Percentiles rank a stretch among this genome's conserved stretches.
Conservation (phyloP, 148 eudicot species). For the Amaranthus cruentus region DNA sequence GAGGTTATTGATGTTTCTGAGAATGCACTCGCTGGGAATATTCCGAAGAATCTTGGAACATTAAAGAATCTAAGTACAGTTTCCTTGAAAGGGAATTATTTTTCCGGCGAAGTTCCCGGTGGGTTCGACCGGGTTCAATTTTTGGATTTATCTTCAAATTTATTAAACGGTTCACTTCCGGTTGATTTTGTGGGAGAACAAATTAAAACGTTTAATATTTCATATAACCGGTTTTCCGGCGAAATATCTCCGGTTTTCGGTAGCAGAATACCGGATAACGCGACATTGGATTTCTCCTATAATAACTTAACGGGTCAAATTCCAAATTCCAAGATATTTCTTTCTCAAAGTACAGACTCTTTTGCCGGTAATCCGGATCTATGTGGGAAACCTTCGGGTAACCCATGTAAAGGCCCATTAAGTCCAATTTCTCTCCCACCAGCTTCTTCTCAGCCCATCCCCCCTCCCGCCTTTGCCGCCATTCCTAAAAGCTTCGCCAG, state of each 20-base stretch:
- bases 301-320: slow-evolving; percentile 71
- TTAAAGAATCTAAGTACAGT: slow-evolving; percentile 43
- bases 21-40: slow-evolving; percentile 51
- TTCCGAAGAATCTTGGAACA: slow-evolving; percentile 46
- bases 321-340: slow-evolving; percentile 47
- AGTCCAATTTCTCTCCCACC: slow-evolving; percentile 28
- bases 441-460: slow-evolving; percentile 20
- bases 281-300: slow-evolving; percentile 64
- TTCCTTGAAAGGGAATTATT: slow-evolving; percentile 49
- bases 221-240: slow-evolving; percentile 62
- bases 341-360: slow-evolving; percentile 38
- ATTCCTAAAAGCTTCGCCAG: slow-evolving; percentile 44
- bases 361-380: slow-evolving; percentile 59
- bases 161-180: slow-evolving; percentile 66
- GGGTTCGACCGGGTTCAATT: slow-evolving; percentile 44
- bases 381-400: slow-evolving; percentile 55
- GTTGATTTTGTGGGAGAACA: slow-evolving; percentile 39
- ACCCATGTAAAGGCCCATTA: slow-evolving; percentile 44
- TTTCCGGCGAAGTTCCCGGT: slow-evolving; percentile 49
- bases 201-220: slow-evolving; percentile 46
- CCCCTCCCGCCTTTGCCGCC: slow-evolving; percentile 78
- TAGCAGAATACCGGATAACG: slow-evolving; percentile 41
- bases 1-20: slow-evolving; percentile 52
- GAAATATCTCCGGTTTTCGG: slow-evolving; percentile 59
- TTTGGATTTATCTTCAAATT: slow-evolving; percentile 66